Base-by-base conservation (phyloP, 495 filamentous ascomycete genomes). In the Neurospora tetrasperma region DNA sequence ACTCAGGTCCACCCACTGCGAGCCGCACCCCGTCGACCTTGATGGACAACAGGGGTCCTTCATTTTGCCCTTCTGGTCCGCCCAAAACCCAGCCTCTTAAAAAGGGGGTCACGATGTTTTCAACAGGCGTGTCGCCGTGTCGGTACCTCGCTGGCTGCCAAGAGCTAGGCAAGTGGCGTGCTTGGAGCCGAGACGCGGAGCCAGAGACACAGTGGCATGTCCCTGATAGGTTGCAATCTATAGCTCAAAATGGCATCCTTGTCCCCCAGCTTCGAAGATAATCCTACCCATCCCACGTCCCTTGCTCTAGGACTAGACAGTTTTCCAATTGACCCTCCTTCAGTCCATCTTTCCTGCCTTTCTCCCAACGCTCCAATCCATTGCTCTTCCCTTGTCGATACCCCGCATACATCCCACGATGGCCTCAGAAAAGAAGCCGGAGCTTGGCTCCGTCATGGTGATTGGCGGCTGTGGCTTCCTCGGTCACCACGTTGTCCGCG, bases 381-480 rank as follows among this genome's bases (percentile, higher is more conserved):
- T 41, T 18, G 27, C 27, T 66, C 4, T 18, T 7, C 14, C 27
- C 14, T 18, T 62, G 7, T 6, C 12, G 54, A 9, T 62, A 62
- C 27, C 66, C 39, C 42, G 20, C 10, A 62, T 20, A 10, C 16
- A 31, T 20, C 46, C 43, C 39, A 80, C 75, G 43, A 84, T 83
- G 82, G 76, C 77, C 16, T 69, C 77, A n/a, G 74, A 79, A 73
- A 78, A 82, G 78, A 82, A 84, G 70, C 79, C 80, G 66, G 44
- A 77, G 39, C 84, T 90, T 44, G 85, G 87, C 76, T 84, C 82
- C 71, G 89, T 89, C 73, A 83, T 91, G 74, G 88, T 92, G 72
- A 88, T 90, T 74, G 90, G 90, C 74, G 90, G 90, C 72, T 90
- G 88, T 77, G 90, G 90, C 73, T 92, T 91, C 83, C 86, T 92